Evolutionary conservation across 139 green algal genomes (phyloP).

Genomic region (Choricystis sp.): DNA sequence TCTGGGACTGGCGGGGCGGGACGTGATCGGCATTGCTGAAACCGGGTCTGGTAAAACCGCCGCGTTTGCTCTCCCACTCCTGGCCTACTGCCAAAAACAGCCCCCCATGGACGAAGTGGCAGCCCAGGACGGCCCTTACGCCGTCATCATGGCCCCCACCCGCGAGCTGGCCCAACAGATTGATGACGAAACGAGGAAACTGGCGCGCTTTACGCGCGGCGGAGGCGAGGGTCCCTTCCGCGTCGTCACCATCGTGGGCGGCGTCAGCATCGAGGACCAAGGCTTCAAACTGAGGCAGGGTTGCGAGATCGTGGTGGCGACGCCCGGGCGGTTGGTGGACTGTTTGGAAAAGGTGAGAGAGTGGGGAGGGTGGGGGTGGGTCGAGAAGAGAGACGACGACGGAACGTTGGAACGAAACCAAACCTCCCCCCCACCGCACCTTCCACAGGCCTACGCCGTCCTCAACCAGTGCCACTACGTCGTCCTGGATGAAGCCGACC

Average conservation of each 20-base stretch:
- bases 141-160: constrained; percentile 89
- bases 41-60: constrained; percentile 93
- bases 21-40: constrained; percentile 90
- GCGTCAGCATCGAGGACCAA: constrained; percentile 93
- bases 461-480: constrained; percentile 99
- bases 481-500: constrained; percentile 95
- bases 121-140: constrained; percentile 73
- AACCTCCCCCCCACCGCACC: no score
- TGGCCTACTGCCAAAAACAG: constrained; percentile 83
- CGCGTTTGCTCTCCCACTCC: constrained; percentile 94
- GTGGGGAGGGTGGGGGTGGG: no score
- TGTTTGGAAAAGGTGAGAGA: constrained; percentile 63
- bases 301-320: constrained; percentile 97
- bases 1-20: constrained; percentile 70
- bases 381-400: no score
- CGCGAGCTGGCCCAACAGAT: constrained; percentile 86
- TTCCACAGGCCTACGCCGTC: constrained; percentile 30
- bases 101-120: constrained; percentile 70
- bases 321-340: constrained; percentile 85
- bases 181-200: constrained; percentile 71
- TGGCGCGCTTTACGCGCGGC: constrained; percentile 51
- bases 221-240: no score
- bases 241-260: constrained; percentile 79
- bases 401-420: no score
- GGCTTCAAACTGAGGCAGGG: constrained; percentile 54